Evolutionary conservation across 306 rosid genomes (phyloP).

Genomic region (Cicer bijugum): DNA sequence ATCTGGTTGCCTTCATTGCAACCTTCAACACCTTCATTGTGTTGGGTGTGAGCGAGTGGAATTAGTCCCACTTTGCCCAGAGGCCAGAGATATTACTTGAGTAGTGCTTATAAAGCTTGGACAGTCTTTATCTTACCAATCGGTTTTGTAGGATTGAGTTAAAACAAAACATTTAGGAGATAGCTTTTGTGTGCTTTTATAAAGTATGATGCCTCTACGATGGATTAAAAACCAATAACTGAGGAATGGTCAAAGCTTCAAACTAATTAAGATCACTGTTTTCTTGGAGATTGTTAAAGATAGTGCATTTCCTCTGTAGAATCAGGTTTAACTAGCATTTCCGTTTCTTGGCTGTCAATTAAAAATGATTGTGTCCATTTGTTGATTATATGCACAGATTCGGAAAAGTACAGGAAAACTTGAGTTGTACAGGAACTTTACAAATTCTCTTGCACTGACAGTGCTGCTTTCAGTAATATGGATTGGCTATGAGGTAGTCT

Average conservation of each 20-base stretch:
- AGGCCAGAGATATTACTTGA: no score
- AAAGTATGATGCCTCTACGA: conserved; percentile 3
- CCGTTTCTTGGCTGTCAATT: conserved; percentile 3
- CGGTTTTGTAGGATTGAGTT: no score
- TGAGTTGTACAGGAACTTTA: conserved; percentile 77
- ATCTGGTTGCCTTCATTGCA: no score
- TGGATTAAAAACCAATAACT: conserved; percentile 16
- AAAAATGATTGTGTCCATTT: conserved; percentile 34
- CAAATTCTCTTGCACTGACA: conserved; percentile 78
- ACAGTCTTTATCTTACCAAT: no score
- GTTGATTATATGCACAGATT: conserved; percentile 48
- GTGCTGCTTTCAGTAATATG: conserved; percentile 73
- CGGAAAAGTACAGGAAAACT: conserved; percentile 72
- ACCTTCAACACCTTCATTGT: no score
- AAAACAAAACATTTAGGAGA: neutral
- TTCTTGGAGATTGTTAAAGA: conserved; percentile 21
- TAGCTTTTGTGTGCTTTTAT: conserved; percentile 8
- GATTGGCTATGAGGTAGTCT: conserved; percentile 76
- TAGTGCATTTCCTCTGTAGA: conserved; percentile 5
- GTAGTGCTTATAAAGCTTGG: no score
- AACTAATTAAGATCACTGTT: conserved; percentile 19
- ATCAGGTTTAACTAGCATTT: conserved; percentile 24
- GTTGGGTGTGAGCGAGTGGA: no score
- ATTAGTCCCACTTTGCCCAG: no score
- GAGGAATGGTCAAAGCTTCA: conserved; percentile 28